These are phyloP conservation scores for Fusarium vanettenii DNA, from an alignment of 2,329 filamentous ascomycete species.

Conservation along the genomic window DNA sequence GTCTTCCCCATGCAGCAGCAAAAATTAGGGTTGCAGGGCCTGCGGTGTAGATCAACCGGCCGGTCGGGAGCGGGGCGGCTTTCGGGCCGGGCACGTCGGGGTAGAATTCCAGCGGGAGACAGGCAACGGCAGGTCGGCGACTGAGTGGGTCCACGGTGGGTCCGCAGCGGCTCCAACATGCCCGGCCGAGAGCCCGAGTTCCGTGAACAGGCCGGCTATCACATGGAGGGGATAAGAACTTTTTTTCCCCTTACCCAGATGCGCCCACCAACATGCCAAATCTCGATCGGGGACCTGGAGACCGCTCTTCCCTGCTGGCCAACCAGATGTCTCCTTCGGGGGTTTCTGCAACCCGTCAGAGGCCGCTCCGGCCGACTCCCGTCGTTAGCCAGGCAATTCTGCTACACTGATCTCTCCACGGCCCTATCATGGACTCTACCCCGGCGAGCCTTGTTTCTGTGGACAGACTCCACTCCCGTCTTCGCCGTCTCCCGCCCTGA, in stretches of 20 bases:
- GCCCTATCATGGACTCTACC: background rate
- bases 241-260: constrained; percentile 10
- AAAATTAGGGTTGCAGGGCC: constrained; percentile 5
- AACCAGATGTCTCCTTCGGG: constrained; percentile 6
- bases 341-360: background rate
- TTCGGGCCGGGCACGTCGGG: constrained; percentile 28
- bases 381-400: constrained; percentile 6
- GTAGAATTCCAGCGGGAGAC: constrained; percentile 4
- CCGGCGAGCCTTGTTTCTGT: constrained; percentile 9
- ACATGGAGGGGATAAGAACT: background rate
- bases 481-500: constrained; percentile 2
- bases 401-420: constrained; percentile 7
- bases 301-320: background rate
- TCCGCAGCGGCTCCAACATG: constrained; percentile 10
- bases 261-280: background rate
- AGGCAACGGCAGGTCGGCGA: constrained; percentile 14
- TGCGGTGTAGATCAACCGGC: constrained; percentile 1
- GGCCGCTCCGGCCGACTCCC: constrained; percentile 23
- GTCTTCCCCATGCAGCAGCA: background rate
- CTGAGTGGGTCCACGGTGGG: constrained; percentile 4
- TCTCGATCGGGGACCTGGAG: background rate
- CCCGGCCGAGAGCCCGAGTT: constrained; percentile 23
- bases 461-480: constrained; percentile 11
- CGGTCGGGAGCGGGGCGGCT: constrained; percentile 29
- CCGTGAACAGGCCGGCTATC: background rate